phyloP scores from a whole-genome alignment of 345 rosid species.

The Litchi chinensis region DNA sequence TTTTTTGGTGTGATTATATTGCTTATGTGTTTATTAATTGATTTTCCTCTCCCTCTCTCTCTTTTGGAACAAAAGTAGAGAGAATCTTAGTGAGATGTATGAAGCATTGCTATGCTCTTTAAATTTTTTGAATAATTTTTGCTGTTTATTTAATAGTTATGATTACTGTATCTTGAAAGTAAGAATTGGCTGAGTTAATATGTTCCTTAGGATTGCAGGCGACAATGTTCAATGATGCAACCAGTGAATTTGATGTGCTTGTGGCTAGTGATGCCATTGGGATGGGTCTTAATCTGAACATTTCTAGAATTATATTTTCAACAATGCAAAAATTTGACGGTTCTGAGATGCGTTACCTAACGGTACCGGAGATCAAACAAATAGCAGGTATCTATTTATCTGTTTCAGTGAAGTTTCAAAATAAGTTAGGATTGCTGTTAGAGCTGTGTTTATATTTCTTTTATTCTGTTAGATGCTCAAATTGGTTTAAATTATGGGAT shows the following conservation, averaged over 20 bases:
- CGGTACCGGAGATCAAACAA: slow-evolving; percentile 88
- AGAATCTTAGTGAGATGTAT: neutral
- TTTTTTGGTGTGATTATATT: neutral
- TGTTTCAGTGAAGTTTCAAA: neutral
- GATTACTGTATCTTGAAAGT: neutral
- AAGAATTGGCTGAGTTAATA: slow-evolving; percentile 20
- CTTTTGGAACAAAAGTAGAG: neutral
- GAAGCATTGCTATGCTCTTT: neutral
- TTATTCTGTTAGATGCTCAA: neutral
- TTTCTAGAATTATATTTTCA: slow-evolving; percentile 87
- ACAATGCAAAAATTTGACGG: slow-evolving; percentile 82
- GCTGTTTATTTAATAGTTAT: neutral
- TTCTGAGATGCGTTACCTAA: slow-evolving; percentile 60
- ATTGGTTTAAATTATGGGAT: neutral
- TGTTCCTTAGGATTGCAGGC: slow-evolving; percentile 67
- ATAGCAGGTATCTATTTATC: slow-evolving; percentile 64
- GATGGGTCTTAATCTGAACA: slow-evolving; percentile 94
- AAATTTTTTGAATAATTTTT: neutral
- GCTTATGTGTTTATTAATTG: neutral
- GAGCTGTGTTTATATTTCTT: neutral
- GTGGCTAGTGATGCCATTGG: slow-evolving; percentile 99
- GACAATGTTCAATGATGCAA: slow-evolving; percentile 77
- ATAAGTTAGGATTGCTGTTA: neutral
- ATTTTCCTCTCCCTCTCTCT: neutral
- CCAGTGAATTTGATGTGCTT: slow-evolving; percentile 88